Evolutionary conservation across 225 moss, liverwort and hornwort species (phyloP), one percentile per base, ranked within the genome.

Genomic region (Asterella californica): DNA sequence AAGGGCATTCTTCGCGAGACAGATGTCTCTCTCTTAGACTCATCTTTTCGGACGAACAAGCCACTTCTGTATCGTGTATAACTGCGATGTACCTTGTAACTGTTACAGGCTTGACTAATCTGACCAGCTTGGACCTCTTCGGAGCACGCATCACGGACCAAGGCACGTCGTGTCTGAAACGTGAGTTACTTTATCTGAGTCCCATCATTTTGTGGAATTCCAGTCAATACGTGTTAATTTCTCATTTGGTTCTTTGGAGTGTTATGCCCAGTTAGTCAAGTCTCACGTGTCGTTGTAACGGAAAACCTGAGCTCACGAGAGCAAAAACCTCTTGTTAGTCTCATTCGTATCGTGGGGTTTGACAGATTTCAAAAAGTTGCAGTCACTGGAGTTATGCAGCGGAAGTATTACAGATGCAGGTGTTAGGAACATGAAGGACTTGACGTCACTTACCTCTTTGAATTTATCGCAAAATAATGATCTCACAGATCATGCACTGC

Each of bases 331-430:
- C 19, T 25, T 8, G 25, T 61, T 61, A n/a, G 25, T 61, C 61
- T 61, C n/a, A 61, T 27, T 25, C 6, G 11, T 61, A 0, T 61
- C 1, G 4, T 61, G 25, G 61, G n/a, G 10, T 25, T 60, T 19
- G 72, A 36, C 89, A 94, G 94, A 96, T 85, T 96, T 96, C 85
- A 93, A 93, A 86, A 89, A 88, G 83, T 85, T 96, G 74, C 89
- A 92, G 71, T 90, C 91, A 25, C 76, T 96, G 83, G 95, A 96
- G 90, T 88, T 93, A 67, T 96, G 95, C 67, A 91, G 93, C 38
- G 93, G 95, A 45, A 90, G 88, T 14, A 93, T 96, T 75, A 93
- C 93, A n/a, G 95, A 96, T 80, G 87, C 84, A 30, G 95, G 95
- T 61, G 93, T 96, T 82, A 89, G 82, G 78, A 91, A 88, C 76